Evolutionary conservation across 371 early-diverging fungal species (phyloP), one percentile per base, ranked within the genome.

Genomic region (Vairimorpha ceranae): DNA sequence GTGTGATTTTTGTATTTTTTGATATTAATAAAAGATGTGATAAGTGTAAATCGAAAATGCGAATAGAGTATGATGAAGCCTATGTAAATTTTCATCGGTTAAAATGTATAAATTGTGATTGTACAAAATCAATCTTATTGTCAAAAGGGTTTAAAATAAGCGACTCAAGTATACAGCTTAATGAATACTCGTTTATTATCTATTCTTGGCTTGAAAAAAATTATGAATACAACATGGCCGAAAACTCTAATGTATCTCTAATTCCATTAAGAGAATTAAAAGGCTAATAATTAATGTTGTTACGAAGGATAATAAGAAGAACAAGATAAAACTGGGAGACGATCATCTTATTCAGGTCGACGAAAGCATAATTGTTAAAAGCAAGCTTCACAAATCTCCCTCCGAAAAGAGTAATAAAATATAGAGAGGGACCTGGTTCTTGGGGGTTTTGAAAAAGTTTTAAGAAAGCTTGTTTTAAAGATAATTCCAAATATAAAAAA

Each of bases 151-250:
- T n/a, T n/a, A n/a, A n/a, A n/a, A n/a, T n/a, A n/a, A n/a, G n/a
- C n/a, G n/a, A n/a, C n/a, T n/a, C n/a, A n/a, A n/a, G n/a, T n/a
- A n/a, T n/a, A n/a, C n/a, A n/a, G n/a, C n/a, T n/a, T n/a, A n/a
- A n/a, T n/a, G n/a, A 41, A 41, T 41, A 41, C 43, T 41, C 17
- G 10, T 52, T 10, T n/a, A 52, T 52, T 52, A 15, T 52, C 6
- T 52, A 59, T 59, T 59, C 59, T 25, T 59, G 59, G 59, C 33
- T 59, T 8, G 33, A 59, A 29, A 59, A 59, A 32, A 59, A 59
- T 29, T 59, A 29, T 59, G 59, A 59, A 32, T 59, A 59, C 19
- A 59, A 59, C 29, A 59, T 59, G 14, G 10, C 2, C 10, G 29
- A 59, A 23, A 52, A 59, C 19, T 7, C 59, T 23, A 14, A 23